Base-by-base conservation (phyloP, 345 rosid species). In the Eucalyptus marginata region DNA sequence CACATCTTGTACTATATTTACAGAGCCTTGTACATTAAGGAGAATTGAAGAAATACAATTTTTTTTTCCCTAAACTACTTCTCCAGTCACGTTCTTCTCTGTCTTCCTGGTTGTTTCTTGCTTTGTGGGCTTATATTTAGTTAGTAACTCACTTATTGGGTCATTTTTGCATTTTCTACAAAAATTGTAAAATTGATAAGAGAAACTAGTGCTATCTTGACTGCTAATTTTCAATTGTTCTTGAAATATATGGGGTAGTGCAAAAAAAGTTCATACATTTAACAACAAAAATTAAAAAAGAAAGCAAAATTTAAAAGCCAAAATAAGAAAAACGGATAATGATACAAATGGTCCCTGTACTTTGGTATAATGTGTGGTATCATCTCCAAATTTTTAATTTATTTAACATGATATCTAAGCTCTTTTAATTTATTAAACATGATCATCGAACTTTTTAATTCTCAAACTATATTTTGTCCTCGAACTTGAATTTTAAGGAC, bases 361-460 rank as follows among this genome's bases (percentile, higher is more conserved):
- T 56, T 56, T 56, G 1, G 29, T 24, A 0, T 24, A 2, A 56
- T 10, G 13, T 10, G 29, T 22, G 29, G 3, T 56, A 4, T 22
- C 27, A 2, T 56, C 3, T 24, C 1, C 13, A 56, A 56, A 56
- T 1, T 24, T 56, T 54, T 54, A 54, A 20, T 54, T 54, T 54
- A 22, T 54, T 54, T 54, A 54, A 54, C 59, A 0, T 24, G 3
- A 24, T 56, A 2, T 56, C 1, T 24, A 2, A 56, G 1, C 6
- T 52, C 24, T 52, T 22, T 56, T 56, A 22, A 56, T 56, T 24
- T 10, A 56, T 22, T 56, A 1, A 22, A 4, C 22, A 22, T 54
- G 25, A 22, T 54, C 3, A 0, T 20, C 0, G 12, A 56, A 56
- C 0, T 56, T 56, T 24, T 56, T 56, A 22, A 56, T 56, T 0